Evolutionary conservation across 2,329 filamentous ascomycete species (phyloP).

Genomic region (Penicillium sp.): DNA sequence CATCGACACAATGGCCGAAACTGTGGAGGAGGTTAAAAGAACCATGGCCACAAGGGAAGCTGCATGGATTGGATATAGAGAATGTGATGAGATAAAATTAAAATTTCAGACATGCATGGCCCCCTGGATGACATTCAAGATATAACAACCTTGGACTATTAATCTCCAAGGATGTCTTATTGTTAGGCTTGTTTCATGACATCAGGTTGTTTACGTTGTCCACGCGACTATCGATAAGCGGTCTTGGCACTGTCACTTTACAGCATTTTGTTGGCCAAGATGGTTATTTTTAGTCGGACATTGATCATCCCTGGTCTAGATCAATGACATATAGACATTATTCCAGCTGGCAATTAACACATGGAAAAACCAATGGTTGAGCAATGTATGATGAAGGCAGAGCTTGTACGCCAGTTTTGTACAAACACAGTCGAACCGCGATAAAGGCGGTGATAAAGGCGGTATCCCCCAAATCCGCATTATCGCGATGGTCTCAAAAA

Average conservation of each 20-base stretch:
- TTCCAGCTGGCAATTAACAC: neutral
- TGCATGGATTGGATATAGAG: slow-evolving; percentile 16
- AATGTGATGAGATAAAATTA: slow-evolving; percentile 9
- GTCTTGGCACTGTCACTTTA: slow-evolving; percentile 23
- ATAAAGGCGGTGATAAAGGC: neutral
- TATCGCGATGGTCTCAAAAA: neutral
- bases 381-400: neutral
- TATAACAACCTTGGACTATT: neutral
- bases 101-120: slow-evolving; percentile 15
- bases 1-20: slow-evolving; percentile 45
- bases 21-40: slow-evolving; percentile 45
- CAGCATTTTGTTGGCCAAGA: neutral
- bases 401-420: too few relatives aligned
- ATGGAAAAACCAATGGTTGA: too few relatives aligned
- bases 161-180: neutral
- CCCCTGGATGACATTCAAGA: neutral
- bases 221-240: slow-evolving; percentile 42
- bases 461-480: neutral
- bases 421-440: too few relatives aligned
- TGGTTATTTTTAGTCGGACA: neutral
- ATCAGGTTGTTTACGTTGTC: slow-evolving; percentile 36
- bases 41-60: slow-evolving; percentile 38
- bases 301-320: neutral
- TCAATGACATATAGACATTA: neutral
- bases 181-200: slow-evolving; percentile 19